Evolutionary conservation across 139 green algal genomes (phyloP).

Genomic region (Spirogloea muscicola): DNA sequence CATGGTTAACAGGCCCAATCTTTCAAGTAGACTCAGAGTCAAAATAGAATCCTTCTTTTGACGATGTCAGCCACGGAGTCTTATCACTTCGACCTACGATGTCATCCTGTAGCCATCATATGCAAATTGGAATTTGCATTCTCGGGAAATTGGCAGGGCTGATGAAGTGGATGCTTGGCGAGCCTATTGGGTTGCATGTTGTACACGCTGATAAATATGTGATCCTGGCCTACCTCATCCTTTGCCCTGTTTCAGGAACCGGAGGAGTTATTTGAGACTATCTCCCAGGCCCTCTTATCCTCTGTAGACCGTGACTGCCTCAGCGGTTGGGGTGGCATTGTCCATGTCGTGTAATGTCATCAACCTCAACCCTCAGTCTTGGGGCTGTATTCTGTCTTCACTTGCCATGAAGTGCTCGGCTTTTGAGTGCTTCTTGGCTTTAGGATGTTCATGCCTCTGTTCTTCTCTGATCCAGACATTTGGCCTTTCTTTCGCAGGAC

Average conservation of each 20-base stretch:
- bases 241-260: constrained; percentile 59
- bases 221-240: too few relatives aligned
- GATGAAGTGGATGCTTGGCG: neutral
- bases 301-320: constrained; percentile 91
- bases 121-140: constrained; percentile 19
- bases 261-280: constrained; percentile 96
- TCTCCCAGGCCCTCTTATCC: constrained; percentile 82
- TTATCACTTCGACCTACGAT: too few relatives aligned
- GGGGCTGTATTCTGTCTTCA: neutral
- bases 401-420: neutral
- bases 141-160: neutral
- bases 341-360: constrained; percentile 67
- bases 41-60: neutral
- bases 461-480: neutral
- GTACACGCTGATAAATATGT: neutral
- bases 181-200: constrained; percentile 1
- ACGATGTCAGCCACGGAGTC: neutral
- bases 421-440: neutral
- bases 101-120: neutral
- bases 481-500: constrained; percentile 29
- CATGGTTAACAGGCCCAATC: neutral
- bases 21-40: neutral
- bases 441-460: neutral
- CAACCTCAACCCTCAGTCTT: neutral
- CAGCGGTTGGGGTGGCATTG: constrained; percentile 88